Conservation (phyloP, 805 yeast species). For the Nakazawaea wickerhamii region DNA sequence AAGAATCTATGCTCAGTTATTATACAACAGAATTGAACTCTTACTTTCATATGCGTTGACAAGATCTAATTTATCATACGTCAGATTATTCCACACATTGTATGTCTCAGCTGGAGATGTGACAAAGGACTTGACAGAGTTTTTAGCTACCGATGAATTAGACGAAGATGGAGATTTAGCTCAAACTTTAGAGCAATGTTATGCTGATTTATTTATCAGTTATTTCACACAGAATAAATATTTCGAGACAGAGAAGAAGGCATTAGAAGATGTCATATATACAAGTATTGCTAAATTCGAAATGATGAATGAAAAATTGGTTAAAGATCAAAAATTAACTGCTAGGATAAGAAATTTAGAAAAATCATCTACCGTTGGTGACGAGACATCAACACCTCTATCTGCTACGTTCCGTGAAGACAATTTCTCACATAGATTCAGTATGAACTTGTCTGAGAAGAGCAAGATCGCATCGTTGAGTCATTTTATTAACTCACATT, state of each 20-base stretch:
- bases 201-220: conserved; percentile 67
- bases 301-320: conserved; percentile 30
- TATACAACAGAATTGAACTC: conserved; percentile 50
- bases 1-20: conserved; percentile 69
- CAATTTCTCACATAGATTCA: conserved; percentile 24
- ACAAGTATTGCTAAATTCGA: conserved; percentile 41
- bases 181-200: conserved; percentile 60
- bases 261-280: conserved; percentile 50
- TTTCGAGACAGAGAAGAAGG: conserved; percentile 65
- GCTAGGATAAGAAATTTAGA: conserved; percentile 23
- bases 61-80: conserved; percentile 62
- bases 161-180: conserved; percentile 39
- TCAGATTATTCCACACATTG: conserved; percentile 68
- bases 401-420: conserved; percentile 4
- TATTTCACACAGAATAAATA: conserved; percentile 63
- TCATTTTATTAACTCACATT: conserved; percentile 48
- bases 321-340: conserved; percentile 29
- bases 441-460: conserved; percentile 25
- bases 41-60: conserved; percentile 60
- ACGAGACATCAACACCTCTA: conserved; percentile 5
- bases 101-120: conserved; percentile 53
- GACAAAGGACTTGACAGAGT: conserved; percentile 60
- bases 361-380: conserved; percentile 16
- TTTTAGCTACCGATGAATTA: conserved; percentile 40
- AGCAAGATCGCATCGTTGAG: conserved; percentile 48